Conservation (phyloP, 1,284 basidiomycete genomes). For the Ganoderma meredithae region DNA sequence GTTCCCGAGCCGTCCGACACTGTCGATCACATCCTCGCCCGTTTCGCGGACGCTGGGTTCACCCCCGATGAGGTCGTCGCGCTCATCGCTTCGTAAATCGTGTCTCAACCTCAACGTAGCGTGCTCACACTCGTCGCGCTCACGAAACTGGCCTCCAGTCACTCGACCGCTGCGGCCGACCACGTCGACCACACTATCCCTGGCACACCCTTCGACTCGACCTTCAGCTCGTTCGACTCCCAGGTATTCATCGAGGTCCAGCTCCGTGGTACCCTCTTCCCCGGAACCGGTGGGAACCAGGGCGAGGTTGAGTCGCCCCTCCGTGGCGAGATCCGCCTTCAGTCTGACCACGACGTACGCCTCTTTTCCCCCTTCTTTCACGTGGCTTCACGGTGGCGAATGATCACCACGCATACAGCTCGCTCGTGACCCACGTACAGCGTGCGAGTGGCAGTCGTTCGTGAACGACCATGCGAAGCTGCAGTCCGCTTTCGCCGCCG, state of each 20-base stretch:
- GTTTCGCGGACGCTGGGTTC: conserved; percentile 39
- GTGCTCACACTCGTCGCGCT: too few relatives aligned
- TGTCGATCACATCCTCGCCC: too few relatives aligned
- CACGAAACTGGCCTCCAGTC: not conserved
- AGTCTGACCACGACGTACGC: conserved; percentile 35
- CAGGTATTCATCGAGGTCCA: conserved; percentile 35
- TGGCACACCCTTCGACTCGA: conserved; percentile 33
- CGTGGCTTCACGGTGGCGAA: not conserved
- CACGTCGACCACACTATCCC: conserved; percentile 30
- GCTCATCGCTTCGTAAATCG: conserved; percentile 29
- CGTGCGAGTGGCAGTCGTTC: conserved; percentile 38
- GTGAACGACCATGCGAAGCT: conserved; percentile 41
- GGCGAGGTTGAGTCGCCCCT: conserved; percentile 35
- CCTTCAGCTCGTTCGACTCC: conserved; percentile 32
- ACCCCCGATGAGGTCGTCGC: conserved; percentile 49
- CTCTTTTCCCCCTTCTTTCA: not conserved
- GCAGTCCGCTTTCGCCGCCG: conserved; percentile 39
- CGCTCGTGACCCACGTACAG: conserved; percentile 38
- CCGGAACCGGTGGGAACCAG: conserved; percentile 36
- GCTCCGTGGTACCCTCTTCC: conserved; percentile 39
- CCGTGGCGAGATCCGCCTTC: conserved; percentile 36
- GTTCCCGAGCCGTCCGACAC: too few relatives aligned
- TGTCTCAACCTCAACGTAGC: too few relatives aligned
- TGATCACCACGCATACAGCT: conserved; percentile 19
- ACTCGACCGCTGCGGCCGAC: conserved; percentile 35